Evolutionary conservation across 306 rosid genomes (phyloP).

Genomic region (Castanospermum australe): DNA sequence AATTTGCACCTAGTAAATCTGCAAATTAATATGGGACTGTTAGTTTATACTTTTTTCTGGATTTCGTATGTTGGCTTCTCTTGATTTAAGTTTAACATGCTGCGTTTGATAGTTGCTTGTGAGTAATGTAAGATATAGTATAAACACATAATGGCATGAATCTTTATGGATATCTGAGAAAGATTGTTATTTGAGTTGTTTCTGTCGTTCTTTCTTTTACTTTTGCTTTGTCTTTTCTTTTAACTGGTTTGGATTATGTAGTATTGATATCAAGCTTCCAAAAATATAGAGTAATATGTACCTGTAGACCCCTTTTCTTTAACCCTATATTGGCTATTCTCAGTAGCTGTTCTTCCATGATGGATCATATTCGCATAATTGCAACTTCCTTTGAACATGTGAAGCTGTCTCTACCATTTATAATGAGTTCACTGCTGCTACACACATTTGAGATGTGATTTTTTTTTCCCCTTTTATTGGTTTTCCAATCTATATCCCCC

Average conservation of each 20-base stretch:
- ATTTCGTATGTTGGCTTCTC: neutral
- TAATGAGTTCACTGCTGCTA: constrained; percentile 12
- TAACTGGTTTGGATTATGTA: constrained; percentile 6
- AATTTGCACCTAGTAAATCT: constrained; percentile 6
- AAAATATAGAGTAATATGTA: neutral
- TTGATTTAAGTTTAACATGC: constrained; percentile 13
- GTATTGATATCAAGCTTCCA: constrained; percentile 3
- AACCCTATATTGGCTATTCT: neutral
- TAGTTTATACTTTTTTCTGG: neutral
- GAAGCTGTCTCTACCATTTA: neutral
- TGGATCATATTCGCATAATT: constrained; percentile 17
- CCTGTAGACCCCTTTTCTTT: neutral
- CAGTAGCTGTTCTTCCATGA: neutral
- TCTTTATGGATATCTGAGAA: neutral
- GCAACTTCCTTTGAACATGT: neutral
- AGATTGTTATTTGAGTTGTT: constrained; percentile 2
- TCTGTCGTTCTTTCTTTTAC: neutral
- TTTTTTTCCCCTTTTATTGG: neutral
- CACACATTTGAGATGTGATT: constrained; percentile 3
- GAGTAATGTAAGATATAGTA: constrained; percentile 1
- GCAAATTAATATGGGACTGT: neutral
- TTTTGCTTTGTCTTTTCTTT: neutral
- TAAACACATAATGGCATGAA: neutral
- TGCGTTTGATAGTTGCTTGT: constrained; percentile 6
- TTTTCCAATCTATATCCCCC: neutral